A percentile compares a stretch with the other conserved stretches of the same genome.
Evolutionary conservation across 331 rosid genomes (phyloP).

Genomic region (Spiraea crenata): DNA sequence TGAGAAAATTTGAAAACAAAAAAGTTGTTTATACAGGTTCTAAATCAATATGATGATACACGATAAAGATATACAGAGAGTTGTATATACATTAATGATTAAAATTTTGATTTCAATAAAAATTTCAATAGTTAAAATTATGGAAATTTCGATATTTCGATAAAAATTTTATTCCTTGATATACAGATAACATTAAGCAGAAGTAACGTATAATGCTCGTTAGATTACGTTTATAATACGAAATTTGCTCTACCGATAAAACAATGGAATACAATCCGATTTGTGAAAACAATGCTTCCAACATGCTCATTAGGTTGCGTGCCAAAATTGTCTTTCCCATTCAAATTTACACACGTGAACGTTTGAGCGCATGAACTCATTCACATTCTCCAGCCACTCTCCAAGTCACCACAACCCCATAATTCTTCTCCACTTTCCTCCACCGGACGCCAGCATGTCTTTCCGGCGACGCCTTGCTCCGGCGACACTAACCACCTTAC

Average conservation of each 20-base stretch:
- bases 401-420: not conserved
- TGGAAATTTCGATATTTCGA: no score
- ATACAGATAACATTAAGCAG: no score
- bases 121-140: no score
- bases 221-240: no score
- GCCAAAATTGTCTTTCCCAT: not conserved
- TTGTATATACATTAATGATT: no score
- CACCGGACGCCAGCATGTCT: slow-evolving; percentile 31
- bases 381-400: slow-evolving; percentile 14
- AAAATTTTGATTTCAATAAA: no score
- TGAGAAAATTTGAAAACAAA: no score
- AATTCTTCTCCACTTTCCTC: not conserved
- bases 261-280: not conserved
- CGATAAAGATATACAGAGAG: no score
- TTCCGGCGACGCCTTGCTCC: slow-evolving; percentile 25
- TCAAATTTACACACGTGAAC: not conserved
- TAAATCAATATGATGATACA: no score
- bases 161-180: no score
- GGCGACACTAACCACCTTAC: slow-evolving; percentile 10
- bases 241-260: not conserved
- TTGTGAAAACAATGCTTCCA: slow-evolving; percentile 9
- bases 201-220: no score
- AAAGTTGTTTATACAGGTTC: no score
- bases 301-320: slow-evolving; percentile 11
- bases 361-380: not conserved